A percentile compares a stretch with the other conserved stretches of the same genome.
phyloP scores from a whole-genome alignment of 345 rosid species.

The Melastoma malabathricum region DNA sequence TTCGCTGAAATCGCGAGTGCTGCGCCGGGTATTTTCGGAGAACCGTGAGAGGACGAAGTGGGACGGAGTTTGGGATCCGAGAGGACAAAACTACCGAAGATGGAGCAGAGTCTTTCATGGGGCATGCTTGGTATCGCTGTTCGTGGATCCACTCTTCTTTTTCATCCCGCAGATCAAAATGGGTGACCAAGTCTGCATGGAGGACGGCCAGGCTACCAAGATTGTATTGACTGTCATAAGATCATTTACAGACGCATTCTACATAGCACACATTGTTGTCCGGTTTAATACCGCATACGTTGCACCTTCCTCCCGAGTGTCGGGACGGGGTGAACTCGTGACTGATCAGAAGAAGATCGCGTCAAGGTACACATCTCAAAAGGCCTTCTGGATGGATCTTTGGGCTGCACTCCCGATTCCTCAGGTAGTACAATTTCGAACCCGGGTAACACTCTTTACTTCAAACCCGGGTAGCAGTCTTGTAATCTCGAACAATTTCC shows the following conservation, averaged over 20 bases:
- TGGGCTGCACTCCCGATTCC: constrained; percentile 32
- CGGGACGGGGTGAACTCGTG: constrained; percentile 34
- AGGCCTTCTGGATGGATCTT: constrained; percentile 25
- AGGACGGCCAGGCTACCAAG: constrained; percentile 14
- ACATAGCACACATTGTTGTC: constrained; percentile 18
- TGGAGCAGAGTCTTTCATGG: constrained; percentile 28
- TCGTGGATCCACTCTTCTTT: constrained; percentile 30
- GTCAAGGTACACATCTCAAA: constrained; percentile 14
- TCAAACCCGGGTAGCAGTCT: not conserved
- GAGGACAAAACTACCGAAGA: constrained; percentile 18
- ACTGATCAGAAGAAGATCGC: constrained; percentile 26
- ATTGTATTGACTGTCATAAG: constrained; percentile 19
- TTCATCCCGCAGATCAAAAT: constrained; percentile 13
- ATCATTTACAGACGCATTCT: constrained; percentile 22
- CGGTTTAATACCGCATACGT: constrained; percentile 32
- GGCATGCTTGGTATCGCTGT: constrained; percentile 22
- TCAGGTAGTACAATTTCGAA: too few species aligned
- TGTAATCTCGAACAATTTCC: not conserved
- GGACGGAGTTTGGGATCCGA: constrained; percentile 22
- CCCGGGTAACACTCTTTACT: too few species aligned
- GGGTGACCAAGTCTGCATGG: constrained; percentile 15
- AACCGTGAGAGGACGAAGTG: constrained; percentile 12
- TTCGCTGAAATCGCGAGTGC: constrained; percentile 7
- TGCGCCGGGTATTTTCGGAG: constrained; percentile 12
- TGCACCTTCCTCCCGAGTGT: constrained; percentile 29